Conservation (phyloP, 371 early-diverging fungal species). For the Synchytrium microbalum region DNA sequence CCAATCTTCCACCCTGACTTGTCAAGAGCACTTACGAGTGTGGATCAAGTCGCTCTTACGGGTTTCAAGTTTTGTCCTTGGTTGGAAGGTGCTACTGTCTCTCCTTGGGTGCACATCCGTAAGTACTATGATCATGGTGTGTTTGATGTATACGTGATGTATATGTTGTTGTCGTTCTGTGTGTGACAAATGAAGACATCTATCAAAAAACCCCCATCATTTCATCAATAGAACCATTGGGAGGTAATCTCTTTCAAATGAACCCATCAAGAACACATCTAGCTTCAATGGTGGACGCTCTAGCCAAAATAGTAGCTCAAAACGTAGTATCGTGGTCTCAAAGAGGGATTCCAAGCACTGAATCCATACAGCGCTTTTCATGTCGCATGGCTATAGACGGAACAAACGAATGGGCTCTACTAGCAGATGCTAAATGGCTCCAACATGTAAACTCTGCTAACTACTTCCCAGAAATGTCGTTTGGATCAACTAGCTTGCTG, state of each 20-base stretch:
- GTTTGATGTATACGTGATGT: too few relatives aligned
- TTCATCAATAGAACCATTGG: slow-evolving; percentile 1
- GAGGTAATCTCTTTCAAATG: neutral
- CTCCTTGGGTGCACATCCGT: neutral
- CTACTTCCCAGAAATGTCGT: neutral
- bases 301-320: neutral
- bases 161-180: neutral
- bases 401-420: neutral
- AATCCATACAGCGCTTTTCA: slow-evolving; percentile 3
- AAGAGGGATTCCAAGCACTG: neutral
- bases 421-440: slow-evolving; percentile 2
- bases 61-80: neutral
- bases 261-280: neutral
- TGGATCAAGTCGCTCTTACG: neutral
- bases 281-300: neutral
- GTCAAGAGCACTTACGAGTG: neutral
- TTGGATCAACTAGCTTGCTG: neutral
- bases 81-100: neutral
- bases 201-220: neutral
- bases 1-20: neutral
- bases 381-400: slow-evolving; percentile 3
- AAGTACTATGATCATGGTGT: too few relatives aligned
- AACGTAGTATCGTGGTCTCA: neutral
- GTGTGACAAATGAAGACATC: too few relatives aligned
- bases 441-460: neutral